phyloP scores from a whole-genome alignment of 768 basidiomycete species.

The Strobilomyces dryophilus region DNA sequence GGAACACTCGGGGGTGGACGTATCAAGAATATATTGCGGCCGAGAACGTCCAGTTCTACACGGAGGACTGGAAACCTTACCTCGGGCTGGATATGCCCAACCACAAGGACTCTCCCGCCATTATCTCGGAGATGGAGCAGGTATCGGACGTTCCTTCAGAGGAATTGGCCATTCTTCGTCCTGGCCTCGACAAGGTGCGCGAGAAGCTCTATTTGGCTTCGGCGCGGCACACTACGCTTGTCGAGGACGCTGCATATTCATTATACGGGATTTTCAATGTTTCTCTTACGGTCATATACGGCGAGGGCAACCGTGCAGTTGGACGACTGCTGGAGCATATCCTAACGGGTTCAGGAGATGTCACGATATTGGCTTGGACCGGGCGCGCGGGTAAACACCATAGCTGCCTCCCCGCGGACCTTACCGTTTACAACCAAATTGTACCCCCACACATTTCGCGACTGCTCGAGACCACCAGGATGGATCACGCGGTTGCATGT shows the following conservation, averaged over 20 bases:
- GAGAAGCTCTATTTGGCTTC: slow-evolving; percentile 19
- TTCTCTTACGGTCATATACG: background rate
- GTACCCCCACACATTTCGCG: background rate
- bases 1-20: slow-evolving; percentile 12
- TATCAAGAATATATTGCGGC: slow-evolving; percentile 12
- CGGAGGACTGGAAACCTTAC: background rate
- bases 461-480: background rate
- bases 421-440: background rate
- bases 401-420: slow-evolving; percentile 6
- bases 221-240: slow-evolving; percentile 1
- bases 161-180: slow-evolving; percentile 1
- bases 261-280: slow-evolving; percentile 11
- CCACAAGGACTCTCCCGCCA: background rate
- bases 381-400: slow-evolving; percentile 3
- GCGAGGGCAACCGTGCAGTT: slow-evolving; percentile 9
- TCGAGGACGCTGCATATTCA: slow-evolving; percentile 11
- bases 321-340: slow-evolving; percentile 16
- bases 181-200: slow-evolving; percentile 10
- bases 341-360: slow-evolving; percentile 6
- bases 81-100: background rate
- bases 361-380: slow-evolving; percentile 15
- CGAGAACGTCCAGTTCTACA: slow-evolving; percentile 8
- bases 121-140: slow-evolving; percentile 10
- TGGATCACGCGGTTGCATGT: background rate
- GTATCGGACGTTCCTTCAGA: background rate